Percentiles rank a stretch among this genome's conserved stretches.
Conservation (phyloP, 1,284 basidiomycete genomes). For the Mycena citricolor region DNA sequence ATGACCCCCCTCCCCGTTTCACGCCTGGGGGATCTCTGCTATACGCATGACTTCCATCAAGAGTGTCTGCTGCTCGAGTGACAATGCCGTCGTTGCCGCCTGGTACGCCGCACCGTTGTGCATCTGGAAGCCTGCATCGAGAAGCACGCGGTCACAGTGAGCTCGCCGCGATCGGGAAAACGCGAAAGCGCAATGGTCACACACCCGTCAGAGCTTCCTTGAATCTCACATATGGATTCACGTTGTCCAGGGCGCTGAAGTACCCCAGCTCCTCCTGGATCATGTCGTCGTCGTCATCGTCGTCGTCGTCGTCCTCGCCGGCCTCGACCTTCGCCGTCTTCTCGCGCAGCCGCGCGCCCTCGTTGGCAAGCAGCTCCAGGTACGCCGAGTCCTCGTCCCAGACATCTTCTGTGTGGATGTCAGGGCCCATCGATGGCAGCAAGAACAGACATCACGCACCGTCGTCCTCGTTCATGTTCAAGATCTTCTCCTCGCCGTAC, state of each 20-base stretch:
- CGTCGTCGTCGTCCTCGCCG: conserved; percentile 47
- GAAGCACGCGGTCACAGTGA: conserved; percentile 3
- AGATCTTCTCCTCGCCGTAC: conserved; percentile 53
- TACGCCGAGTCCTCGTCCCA: conserved; percentile 86
- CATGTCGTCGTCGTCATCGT: conserved; percentile 55
- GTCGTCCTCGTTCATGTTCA: conserved; percentile 74
- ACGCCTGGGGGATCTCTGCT: conserved; percentile 43
- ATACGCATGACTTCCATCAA: conserved; percentile 80
- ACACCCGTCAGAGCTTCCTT: conserved; percentile 71
- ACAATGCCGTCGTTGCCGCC: conserved; percentile 65
- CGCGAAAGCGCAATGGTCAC: conserved; percentile 28
- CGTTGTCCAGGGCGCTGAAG: conserved; percentile 72
- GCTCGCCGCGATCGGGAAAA: conserved; percentile 10
- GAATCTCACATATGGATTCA: conserved; percentile 73
- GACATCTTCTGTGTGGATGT: conserved; percentile 58
- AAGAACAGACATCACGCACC: conserved; percentile 40
- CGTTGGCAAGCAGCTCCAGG: conserved; percentile 76
- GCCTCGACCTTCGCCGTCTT: conserved; percentile 48
- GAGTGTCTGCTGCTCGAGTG: conserved; percentile 70
- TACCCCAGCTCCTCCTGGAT: conserved; percentile 80
- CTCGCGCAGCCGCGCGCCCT: conserved; percentile 72
- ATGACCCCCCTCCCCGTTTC: too few species aligned
- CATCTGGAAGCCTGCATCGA: conserved; percentile 64
- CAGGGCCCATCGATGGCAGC: conserved; percentile 6
- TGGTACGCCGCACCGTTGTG: conserved; percentile 67